Percentiles rank a stretch among this genome's conserved stretches.
Conservation (phyloP, 768 basidiomycete genomes). For the Agrocybe pediades region DNA sequence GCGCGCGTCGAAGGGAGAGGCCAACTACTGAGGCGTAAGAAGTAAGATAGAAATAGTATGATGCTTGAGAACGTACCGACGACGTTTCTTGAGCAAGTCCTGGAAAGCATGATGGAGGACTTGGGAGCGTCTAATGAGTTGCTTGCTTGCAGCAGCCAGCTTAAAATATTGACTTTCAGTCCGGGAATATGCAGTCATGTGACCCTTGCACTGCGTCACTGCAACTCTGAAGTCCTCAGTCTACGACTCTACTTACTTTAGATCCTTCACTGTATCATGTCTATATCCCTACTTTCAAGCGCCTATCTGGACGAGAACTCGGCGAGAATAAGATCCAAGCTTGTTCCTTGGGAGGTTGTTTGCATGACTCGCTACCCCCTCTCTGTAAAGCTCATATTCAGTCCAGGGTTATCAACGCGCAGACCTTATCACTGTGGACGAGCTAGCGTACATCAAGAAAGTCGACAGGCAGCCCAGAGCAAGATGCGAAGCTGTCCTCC, state of each 20-base stretch:
- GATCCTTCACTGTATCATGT: constrained; percentile 46
- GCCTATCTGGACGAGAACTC: constrained; percentile 86
- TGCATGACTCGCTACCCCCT: background rate
- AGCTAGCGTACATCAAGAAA: constrained; percentile 85
- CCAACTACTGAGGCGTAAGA: constrained; percentile 5
- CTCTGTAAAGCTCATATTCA: constrained; percentile 15
- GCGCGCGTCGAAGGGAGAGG: constrained; percentile 32
- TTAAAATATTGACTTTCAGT: background rate
- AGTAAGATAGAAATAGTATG: background rate
- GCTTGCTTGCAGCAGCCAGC: too few species aligned
- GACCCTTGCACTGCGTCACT: constrained; percentile 10
- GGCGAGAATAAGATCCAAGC: constrained; percentile 85
- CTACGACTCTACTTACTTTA: background rate
- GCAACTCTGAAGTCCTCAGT: background rate
- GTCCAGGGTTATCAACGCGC: constrained; percentile 92
- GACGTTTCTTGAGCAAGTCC: constrained; percentile 20
- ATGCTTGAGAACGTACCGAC: constrained; percentile 13
- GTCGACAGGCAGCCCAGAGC: constrained; percentile 80
- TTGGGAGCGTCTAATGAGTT: background rate
- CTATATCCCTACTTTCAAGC: constrained; percentile 77
- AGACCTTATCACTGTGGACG: constrained; percentile 84
- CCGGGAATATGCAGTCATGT: constrained; percentile 22
- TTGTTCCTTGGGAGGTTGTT: constrained; percentile 94
- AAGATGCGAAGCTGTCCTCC: constrained; percentile 73
- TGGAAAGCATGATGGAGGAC: constrained; percentile 19